Evolutionary conservation across 2,329 filamentous ascomycete genomes (phyloP).

Genomic region (Didymella pinodella): DNA sequence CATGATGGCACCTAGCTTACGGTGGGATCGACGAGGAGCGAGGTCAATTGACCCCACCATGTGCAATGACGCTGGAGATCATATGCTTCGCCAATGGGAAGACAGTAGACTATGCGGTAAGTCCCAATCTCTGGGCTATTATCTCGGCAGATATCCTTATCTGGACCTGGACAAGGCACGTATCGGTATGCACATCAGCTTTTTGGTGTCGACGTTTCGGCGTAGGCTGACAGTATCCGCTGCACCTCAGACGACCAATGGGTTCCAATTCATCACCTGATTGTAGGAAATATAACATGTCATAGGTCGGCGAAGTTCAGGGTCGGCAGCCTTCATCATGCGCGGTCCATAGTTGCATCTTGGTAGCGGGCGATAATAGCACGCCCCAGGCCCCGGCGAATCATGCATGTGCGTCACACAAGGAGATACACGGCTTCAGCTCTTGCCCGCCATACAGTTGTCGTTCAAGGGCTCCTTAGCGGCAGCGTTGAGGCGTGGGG

Average conservation of each 20-base stretch:
- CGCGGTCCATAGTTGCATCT: slow-evolving; percentile 15
- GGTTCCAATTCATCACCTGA: background rate
- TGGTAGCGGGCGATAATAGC: slow-evolving; percentile 19
- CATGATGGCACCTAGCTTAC: background rate
- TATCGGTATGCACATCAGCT: slow-evolving; percentile 4
- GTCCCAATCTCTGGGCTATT: slow-evolving; percentile 28
- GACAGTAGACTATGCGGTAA: slow-evolving; percentile 32
- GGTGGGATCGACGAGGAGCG: slow-evolving; percentile 1
- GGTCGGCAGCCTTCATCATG: slow-evolving; percentile 3
- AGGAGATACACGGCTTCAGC: background rate
- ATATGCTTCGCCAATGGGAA: slow-evolving; percentile 35
- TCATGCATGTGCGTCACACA: background rate
- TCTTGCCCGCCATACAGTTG: slow-evolving; percentile 3
- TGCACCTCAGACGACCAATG: slow-evolving; percentile 35
- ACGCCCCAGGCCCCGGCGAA: background rate
- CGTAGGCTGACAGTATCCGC: slow-evolving; percentile 33
- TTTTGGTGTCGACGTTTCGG: slow-evolving; percentile 18
- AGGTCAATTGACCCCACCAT: slow-evolving; percentile 39
- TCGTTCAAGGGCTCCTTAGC: slow-evolving; percentile 16
- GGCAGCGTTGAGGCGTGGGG: slow-evolving; percentile 28
- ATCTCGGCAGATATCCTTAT: slow-evolving; percentile 37
- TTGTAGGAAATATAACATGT: slow-evolving; percentile 13
- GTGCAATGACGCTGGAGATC: slow-evolving; percentile 33
- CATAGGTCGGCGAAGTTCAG: slow-evolving; percentile 21
- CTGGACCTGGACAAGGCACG: slow-evolving; percentile 28